These are phyloP conservation scores for Talaromyces pinophilus DNA, from an alignment of 2,329 filamentous ascomycete species.

Conservation along the genomic window DNA sequence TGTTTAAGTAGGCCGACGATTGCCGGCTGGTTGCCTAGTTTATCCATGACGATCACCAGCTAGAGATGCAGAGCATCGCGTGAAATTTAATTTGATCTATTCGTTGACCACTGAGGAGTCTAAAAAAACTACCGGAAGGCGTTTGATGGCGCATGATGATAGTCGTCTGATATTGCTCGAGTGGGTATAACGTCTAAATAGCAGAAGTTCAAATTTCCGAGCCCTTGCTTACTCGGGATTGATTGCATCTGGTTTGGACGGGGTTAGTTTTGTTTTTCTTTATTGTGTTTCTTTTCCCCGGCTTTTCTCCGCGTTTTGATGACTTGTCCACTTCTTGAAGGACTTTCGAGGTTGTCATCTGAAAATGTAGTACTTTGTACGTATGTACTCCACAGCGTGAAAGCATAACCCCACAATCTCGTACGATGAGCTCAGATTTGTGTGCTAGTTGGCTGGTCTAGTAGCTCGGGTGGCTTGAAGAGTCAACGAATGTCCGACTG, in stretches of 20 bases:
- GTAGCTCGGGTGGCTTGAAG: not conserved
- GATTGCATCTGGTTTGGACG: not conserved
- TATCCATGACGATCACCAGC: not conserved
- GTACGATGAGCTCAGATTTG: not conserved
- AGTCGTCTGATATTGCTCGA: not conserved
- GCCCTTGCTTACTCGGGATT: not conserved
- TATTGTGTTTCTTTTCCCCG: not conserved
- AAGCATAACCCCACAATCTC: not conserved
- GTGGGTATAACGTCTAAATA: constrained; percentile 1
- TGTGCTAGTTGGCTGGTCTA: constrained; percentile 4
- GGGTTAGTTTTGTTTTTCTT: not conserved
- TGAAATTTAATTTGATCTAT: not conserved
- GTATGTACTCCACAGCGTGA: not conserved
- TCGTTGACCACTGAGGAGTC: not conserved
- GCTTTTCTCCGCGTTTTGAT: constrained; percentile 1
- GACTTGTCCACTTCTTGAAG: not conserved
- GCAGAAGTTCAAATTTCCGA: not conserved
- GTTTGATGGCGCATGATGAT: not conserved
- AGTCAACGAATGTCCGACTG: constrained; percentile 12
- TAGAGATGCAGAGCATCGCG: constrained; percentile 1
- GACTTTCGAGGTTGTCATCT: not conserved
- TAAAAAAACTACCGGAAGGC: not conserved
- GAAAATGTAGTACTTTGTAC: not conserved
- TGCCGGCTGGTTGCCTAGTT: not conserved
- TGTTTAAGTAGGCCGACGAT: not conserved